Base-by-base conservation (phyloP, 768 basidiomycete genomes). In the Rhizopogon vinicolor region DNA sequence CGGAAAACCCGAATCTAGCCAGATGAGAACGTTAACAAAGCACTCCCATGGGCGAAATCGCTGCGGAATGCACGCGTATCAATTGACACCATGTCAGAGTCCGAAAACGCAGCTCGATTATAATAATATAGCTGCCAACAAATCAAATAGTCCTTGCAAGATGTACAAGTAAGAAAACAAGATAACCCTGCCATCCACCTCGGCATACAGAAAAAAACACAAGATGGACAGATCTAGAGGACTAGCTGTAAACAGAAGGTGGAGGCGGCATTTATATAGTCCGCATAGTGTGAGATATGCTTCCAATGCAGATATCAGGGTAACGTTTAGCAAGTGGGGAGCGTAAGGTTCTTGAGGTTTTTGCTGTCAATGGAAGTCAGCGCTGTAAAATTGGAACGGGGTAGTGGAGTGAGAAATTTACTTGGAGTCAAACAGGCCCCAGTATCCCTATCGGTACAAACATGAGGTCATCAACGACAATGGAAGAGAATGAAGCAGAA, bases 351-450 rank as follows among this genome's bases (percentile, higher is more conserved):
- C 74, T 93, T 91, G 64, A 91, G 77, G 22, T 81, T 84, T 60
- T 83, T 82, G 71, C 88, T 91, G 42, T 10, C 44, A 70, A 69
- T 44, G 69, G 63, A 43, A 67, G 65, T 39, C 7, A 48, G 33
- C 54, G 22, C 25, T 31, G 37, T 44, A 46, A 39, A n/a, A 41
- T 2, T 31, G 44, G 16, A 50, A 28, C 29, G 12, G 25, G 25
- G 25, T 25, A 25, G 25, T 18, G 45, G 43, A 53, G 53, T 31
- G 25, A 16, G 22, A 18, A 25, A 66, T 77, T 59, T 61, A 81
- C 81, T 88, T 75, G 0, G 72, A 60, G 60, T 85, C 75, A 65
- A 87, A 87, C 35, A 89, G 55, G 46, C 88, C 88, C 88, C 87
- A 87, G 62, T 74, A 81, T 45, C 75, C 78, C 72, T 74, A 58